A percentile compares a stretch with the other conserved stretches of the same genome.
phyloP scores from a whole-genome alignment of 2,329 filamentous ascomycete species.

The Trichophyton equinum region DNA sequence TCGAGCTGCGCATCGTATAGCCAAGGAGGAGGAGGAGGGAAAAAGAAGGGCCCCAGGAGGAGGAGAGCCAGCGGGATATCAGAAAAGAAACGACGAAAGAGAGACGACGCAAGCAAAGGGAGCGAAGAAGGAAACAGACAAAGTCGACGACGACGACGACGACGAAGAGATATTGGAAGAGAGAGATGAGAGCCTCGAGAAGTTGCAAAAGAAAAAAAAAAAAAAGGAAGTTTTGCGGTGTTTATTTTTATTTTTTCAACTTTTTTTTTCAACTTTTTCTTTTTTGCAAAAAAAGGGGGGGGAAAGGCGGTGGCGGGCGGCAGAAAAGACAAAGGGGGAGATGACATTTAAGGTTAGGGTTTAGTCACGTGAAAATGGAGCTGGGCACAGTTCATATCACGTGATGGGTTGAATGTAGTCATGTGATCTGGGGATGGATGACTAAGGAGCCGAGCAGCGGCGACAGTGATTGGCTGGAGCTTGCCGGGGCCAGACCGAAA shows the following conservation, averaged over 20 bases:
- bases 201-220: background rate
- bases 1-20: slow-evolving; percentile 2
- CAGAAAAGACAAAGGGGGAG: background rate
- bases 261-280: background rate
- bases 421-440: background rate
- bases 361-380: background rate
- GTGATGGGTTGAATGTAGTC: background rate
- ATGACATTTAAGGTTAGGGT: background rate
- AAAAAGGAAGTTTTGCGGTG: background rate
- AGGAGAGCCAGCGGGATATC: background rate
- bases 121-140: background rate
- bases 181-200: background rate
- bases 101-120: background rate
- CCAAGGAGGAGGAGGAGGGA: no score
- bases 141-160: background rate
- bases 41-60: background rate
- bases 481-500: background rate
- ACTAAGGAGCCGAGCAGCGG: background rate
- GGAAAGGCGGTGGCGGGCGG: background rate
- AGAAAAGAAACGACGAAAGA: background rate
- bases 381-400: background rate
- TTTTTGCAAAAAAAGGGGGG: background rate
- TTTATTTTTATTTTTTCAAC: background rate
- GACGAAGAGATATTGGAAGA: background rate
- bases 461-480: background rate